These are phyloP conservation scores for Teratosphaeria epicoccoides DNA, from an alignment of 2,329 filamentous ascomycete species.

Conservation along the genomic window DNA sequence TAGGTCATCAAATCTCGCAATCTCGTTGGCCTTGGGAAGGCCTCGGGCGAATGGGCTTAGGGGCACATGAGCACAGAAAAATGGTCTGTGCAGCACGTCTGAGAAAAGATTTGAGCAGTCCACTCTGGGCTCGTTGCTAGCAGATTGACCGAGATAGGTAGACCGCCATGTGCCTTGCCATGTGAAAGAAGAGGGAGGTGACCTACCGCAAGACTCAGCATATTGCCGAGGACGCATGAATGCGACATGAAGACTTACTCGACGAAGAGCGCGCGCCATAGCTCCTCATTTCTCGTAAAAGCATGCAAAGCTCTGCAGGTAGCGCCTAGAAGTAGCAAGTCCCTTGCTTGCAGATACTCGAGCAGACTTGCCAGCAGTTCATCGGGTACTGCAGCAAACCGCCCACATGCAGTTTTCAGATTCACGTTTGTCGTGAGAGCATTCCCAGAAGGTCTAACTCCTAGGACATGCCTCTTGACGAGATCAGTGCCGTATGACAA, in stretches of 20 bases:
- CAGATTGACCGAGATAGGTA: conserved; percentile 56
- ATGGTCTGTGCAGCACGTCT: conserved; percentile 80
- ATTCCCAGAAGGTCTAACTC: conserved; percentile 81
- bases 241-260: conserved; percentile 51
- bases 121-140: conserved; percentile 45
- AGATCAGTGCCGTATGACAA: conserved; percentile 28
- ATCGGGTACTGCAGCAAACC: conserved; percentile 62
- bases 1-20: conserved; percentile 58
- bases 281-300: conserved; percentile 70
- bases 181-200: conserved; percentile 35
- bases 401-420: conserved; percentile 55
- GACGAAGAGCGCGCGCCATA: conserved; percentile 80
- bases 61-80: conserved; percentile 70
- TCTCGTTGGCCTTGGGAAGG: conserved; percentile 65
- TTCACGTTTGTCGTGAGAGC: conserved; percentile 56
- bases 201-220: conserved; percentile 30
- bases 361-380: conserved; percentile 67
- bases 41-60: conserved; percentile 55
- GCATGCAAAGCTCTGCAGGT: conserved; percentile 82
- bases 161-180: conserved; percentile 83
- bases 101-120: conserved; percentile 76
- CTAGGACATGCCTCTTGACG: conserved; percentile 68
- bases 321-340: conserved; percentile 56
- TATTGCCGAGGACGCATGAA: conserved; percentile 11
- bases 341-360: conserved; percentile 58